Base-by-base conservation (phyloP, 208 protist species). In the Crithidia mellificae region DNA sequence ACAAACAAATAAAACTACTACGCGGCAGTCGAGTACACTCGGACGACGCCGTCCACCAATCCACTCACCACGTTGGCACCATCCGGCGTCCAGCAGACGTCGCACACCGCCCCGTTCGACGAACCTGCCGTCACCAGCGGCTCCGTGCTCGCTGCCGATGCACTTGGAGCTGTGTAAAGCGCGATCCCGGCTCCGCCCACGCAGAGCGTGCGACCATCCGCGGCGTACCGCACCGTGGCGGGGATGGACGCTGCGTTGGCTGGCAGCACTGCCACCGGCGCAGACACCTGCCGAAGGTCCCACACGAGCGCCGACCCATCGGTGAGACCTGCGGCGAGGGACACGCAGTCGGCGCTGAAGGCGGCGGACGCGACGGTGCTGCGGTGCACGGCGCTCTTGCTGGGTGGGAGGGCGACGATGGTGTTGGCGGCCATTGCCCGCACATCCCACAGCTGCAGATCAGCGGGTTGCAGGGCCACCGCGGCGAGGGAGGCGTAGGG, bases 271-370 rank as follows among this genome's bases (percentile, higher is more conserved):
- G 75, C 66, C 14, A 93, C 24, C 0, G 90, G 87, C 30, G 57
- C 59, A 6, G 85, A 74, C n/a, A 98, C 55, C 65, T 98, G 97
- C 41, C 98, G 85, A 41, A 99, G 81, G 83, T 99, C 98, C 98
- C 97, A 99, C 43, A 99, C 38, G 57, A 90, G 83, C 27, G 90
- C 88, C 17, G 63, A 85, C 2, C 92, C 85, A 63, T 94, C 79
- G 20, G 68, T 59, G 15, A 83, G 67, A 20, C 83, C 90, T 15
- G 85, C 86, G 6, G 96, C 94, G 36, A 99, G 63, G 43, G 97
- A 93, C 58, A 94, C 81, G 63, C 97, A 98, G 84, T 99, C 98
- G 25, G 96, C 85, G 46, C 84, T 96, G 77, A 99, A 99, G 46
- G 78, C 63, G 7, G 98, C 27, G 36, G 56, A 73, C 32, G 53